Percentiles rank a stretch among this genome's conserved stretches.
Conservation (phyloP, 2,329 filamentous ascomycete species). For the Ceratocystis destructans region DNA sequence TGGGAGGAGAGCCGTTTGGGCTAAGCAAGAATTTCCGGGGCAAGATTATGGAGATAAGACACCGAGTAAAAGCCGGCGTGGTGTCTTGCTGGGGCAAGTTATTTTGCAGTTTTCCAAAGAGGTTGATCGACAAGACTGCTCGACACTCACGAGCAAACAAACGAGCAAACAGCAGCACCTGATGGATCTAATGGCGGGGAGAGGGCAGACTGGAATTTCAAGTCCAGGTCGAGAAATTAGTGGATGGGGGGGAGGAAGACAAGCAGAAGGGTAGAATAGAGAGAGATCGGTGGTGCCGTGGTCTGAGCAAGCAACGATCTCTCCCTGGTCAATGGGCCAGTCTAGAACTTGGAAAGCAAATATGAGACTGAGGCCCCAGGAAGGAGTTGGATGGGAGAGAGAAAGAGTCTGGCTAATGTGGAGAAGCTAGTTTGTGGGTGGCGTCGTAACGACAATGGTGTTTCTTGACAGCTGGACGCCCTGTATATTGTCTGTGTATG, state of each 20-base stretch:
- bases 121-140: too few species aligned
- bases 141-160: too few species aligned
- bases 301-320: constrained; percentile 14
- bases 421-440: neutral
- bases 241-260: neutral
- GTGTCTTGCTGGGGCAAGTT: too few species aligned
- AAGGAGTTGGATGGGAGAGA: neutral
- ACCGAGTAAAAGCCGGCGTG: neutral
- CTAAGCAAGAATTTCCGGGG: neutral
- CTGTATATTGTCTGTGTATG: neutral
- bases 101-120: too few species aligned
- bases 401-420: neutral
- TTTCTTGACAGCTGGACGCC: neutral
- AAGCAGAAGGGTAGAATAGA: neutral
- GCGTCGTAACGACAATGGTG: neutral
- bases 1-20: neutral
- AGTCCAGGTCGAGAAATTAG: neutral
- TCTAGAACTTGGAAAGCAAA: constrained; percentile 3
- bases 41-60: neutral
- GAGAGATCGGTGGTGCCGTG: constrained; percentile 13
- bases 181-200: too few species aligned
- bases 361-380: neutral
- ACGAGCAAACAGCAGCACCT: too few species aligned
- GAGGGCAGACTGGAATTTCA: too few species aligned
- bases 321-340: constrained; percentile 12